Percentiles rank a stretch among this genome's conserved stretches.
These are phyloP conservation scores for Pleurotus ostreatus DNA, from an alignment of 768 basidiomycete species.

Conservation along the genomic window DNA sequence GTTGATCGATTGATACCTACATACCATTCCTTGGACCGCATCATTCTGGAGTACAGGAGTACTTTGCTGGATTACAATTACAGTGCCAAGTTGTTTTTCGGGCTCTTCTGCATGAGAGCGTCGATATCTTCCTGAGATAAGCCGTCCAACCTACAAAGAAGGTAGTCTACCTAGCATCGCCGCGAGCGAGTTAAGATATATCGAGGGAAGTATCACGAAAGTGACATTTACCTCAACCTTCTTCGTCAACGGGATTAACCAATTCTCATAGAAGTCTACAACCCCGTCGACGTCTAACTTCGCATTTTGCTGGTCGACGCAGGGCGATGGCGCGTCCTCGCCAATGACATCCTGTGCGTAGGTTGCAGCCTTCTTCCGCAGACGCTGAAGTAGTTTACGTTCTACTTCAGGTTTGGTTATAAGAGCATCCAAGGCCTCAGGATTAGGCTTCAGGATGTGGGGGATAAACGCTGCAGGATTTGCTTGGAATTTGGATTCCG, in stretches of 20 bases:
- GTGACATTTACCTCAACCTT: conserved; percentile 83
- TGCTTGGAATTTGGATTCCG: conserved; percentile 92
- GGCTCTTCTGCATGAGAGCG: conserved; percentile 31
- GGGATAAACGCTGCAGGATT: conserved; percentile 88
- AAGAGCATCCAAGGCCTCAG: conserved; percentile 70
- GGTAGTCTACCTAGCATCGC: conserved; percentile 79
- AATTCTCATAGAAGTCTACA: conserved; percentile 89
- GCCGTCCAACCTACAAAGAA: conserved; percentile 86
- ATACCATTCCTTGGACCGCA: too few relatives aligned
- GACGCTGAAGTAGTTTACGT: conserved; percentile 70
- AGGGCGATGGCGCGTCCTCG: conserved; percentile 46
- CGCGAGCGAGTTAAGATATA: neutral
- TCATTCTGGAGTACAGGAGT: too few relatives aligned
- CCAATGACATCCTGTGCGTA: conserved; percentile 81
- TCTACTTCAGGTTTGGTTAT: conserved; percentile 99
- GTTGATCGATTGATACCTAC: conserved; percentile 6
- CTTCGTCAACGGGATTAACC: conserved; percentile 96
- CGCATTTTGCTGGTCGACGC: conserved; percentile 34
- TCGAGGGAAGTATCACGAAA: neutral
- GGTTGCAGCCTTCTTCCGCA: conserved; percentile 79
- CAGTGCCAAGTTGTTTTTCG: conserved; percentile 1
- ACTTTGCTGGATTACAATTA: conserved; percentile 1
- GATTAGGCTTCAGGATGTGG: conserved; percentile 80
- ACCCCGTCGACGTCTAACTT: conserved; percentile 95
- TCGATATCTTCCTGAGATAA: conserved; percentile 80